Evolutionary conservation across 164 flowering plant genomes (phyloP).

Genomic region (Warburgia ugandensis): DNA sequence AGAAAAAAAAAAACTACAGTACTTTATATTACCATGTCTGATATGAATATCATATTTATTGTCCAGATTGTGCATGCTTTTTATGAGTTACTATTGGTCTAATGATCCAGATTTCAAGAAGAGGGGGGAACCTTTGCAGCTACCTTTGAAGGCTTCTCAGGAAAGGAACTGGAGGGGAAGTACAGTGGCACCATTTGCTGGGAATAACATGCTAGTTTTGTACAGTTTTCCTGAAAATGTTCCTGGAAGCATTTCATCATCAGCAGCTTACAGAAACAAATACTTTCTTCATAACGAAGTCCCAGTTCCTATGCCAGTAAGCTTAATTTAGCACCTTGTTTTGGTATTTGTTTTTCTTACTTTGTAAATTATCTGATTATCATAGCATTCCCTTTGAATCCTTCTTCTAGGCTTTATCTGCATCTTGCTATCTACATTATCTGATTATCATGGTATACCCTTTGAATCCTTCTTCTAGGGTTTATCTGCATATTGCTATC

Average conservation of each 20-base stretch:
- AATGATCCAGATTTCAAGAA: slow-evolving; percentile 41
- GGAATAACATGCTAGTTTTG: slow-evolving; percentile 75
- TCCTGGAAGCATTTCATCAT: slow-evolving; percentile 1
- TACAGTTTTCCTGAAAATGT: slow-evolving; percentile 53
- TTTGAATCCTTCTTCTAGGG: too few relatives aligned
- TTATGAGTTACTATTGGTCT: neutral
- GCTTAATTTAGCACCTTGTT: slow-evolving; percentile 3
- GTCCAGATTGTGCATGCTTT: neutral
- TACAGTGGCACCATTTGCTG: slow-evolving; percentile 75
- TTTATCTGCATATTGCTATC: too few relatives aligned
- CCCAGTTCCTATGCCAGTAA: slow-evolving; percentile 70
- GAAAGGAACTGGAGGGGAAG: slow-evolving; percentile 75
- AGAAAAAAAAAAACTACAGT: neutral
- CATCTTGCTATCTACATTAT: neutral
- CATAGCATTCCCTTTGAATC: neutral
- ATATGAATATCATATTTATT: neutral
- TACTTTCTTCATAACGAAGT: slow-evolving; percentile 70
- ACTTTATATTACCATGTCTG: neutral
- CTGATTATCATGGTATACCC: too few relatives aligned
- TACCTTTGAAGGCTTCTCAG: slow-evolving; percentile 77
- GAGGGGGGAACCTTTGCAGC: slow-evolving; percentile 52
- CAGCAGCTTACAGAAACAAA: slow-evolving; percentile 27
- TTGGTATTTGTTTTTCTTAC: too few relatives aligned
- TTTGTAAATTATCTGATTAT: too few relatives aligned
- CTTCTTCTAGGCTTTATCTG: neutral